Base-by-base conservation (phyloP, 768 basidiomycete species). In the Russula virescens region DNA sequence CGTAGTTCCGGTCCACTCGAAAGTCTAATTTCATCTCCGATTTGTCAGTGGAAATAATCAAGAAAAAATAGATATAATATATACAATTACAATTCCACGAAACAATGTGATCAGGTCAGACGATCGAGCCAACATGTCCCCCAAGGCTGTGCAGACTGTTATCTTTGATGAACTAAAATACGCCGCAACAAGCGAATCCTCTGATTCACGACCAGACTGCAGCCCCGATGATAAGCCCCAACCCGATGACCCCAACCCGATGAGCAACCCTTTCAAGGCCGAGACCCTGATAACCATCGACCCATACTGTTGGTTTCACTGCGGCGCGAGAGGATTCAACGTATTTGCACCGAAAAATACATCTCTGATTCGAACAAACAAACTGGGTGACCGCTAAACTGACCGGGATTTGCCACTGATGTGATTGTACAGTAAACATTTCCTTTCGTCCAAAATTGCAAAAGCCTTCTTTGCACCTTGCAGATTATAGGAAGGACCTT, bases 31-130 rank as follows among this genome's bases (percentile, higher is more conserved):
- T 18, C 25, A 10, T 28, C 35, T 58, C 57, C 48, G 56, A 57
- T 57, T 34, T 47, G 34, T 21, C 28, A 14, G 23, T 35, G 3
- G 23, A 21, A 7, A 40, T 40, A 14, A 23, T 3, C 35, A 43
- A 3, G 3, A 43, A 43, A 19, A 38, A 38, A 38, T 23, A n/a
- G n/a, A n/a, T n/a, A n/a, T n/a, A n/a, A n/a, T n/a, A n/a, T n/a
- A n/a, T n/a, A n/a, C n/a, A n/a, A n/a, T n/a, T n/a, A n/a, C n/a
- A n/a, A n/a, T n/a, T n/a, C n/a, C n/a, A n/a, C n/a, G n/a, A n/a
- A n/a, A n/a, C n/a, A n/a, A n/a, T n/a, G n/a, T n/a, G 38, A 14
- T 38, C 38, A 38, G 21, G 50, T 59, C 58, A 59, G 49, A 50
- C 14, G 50, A 52, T 42, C 57, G 10, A 35, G 34, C 34, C 5